phyloP scores from a whole-genome alignment of 768 basidiomycete genomes.

The Russula emetica region DNA sequence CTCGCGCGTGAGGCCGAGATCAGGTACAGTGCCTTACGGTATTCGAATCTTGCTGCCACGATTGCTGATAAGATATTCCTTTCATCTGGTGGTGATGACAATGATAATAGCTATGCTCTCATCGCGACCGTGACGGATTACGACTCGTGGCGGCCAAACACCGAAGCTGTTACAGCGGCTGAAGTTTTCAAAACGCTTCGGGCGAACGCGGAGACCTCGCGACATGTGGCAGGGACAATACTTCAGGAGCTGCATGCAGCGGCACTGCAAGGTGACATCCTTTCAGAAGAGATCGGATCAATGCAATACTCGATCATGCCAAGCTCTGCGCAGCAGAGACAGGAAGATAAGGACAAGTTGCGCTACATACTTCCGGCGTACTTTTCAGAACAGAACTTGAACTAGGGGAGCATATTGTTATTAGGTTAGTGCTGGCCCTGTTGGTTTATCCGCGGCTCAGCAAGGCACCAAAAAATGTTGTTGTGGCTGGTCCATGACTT shows the following conservation, averaged over 20 bases:
- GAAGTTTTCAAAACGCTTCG: conserved; percentile 88
- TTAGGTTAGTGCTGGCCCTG: neutral
- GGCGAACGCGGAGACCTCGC: conserved; percentile 81
- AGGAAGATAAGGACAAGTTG: conserved; percentile 63
- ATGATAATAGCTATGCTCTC: conserved; percentile 69
- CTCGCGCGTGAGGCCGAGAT: conserved; percentile 93
- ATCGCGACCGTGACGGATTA: conserved; percentile 92
- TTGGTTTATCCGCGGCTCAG: neutral
- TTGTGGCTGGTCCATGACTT: neutral
- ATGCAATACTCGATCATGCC: conserved; percentile 90
- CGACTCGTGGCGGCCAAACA: conserved; percentile 85
- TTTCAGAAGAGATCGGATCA: conserved; percentile 68
- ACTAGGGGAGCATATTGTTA: neutral
- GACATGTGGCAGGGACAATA: conserved; percentile 64
- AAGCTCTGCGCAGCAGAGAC: conserved; percentile 46
- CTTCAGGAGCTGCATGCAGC: conserved; percentile 65
- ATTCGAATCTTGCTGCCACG: neutral
- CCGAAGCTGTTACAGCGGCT: conserved; percentile 80
- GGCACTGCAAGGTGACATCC: conserved; percentile 49
- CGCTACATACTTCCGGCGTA: conserved; percentile 76
- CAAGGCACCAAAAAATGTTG: neutral
- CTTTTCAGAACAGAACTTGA: conserved; percentile 39
- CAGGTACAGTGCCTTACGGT: conserved; percentile 48
- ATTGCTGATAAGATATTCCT: neutral
- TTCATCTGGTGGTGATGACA: neutral